phyloP scores from a whole-genome alignment of 1,284 basidiomycete genomes.

The Phylloporus sp. region DNA sequence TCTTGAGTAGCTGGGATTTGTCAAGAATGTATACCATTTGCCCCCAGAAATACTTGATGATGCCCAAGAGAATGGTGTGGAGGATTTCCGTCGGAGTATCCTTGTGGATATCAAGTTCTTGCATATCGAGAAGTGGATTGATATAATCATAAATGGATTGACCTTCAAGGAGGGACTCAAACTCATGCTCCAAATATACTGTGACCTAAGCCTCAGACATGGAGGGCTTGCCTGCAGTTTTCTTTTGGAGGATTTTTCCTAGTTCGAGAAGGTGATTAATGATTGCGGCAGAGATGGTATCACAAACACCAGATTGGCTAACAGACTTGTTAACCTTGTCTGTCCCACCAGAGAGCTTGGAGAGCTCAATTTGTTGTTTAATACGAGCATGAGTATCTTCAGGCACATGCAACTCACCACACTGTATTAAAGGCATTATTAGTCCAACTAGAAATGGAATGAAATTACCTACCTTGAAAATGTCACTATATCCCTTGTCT shows the following conservation, averaged over 20 bases:
- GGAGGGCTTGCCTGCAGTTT: not conserved
- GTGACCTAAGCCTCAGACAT: conserved; percentile 7
- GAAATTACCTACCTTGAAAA: too few species aligned
- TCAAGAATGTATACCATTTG: conserved; percentile 23
- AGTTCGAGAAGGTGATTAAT: conserved; percentile 4
- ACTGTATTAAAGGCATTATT: not conserved
- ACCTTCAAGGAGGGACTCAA: not conserved
- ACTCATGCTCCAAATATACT: not conserved
- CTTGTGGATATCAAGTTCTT: conserved; percentile 8
- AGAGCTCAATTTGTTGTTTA: not conserved
- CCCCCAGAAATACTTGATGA: conserved; percentile 42
- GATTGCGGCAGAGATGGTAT: conserved; percentile 3
- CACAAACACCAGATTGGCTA: conserved; percentile 6
- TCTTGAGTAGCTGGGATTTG: not conserved
- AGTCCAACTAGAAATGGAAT: too few species aligned
- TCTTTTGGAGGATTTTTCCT: conserved; percentile 7
- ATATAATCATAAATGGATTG: conserved; percentile 9
- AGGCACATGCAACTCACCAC: not conserved
- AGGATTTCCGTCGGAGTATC: conserved; percentile 40
- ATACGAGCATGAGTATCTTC: not conserved
- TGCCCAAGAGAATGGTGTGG: conserved; percentile 38
- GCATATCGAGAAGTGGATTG: conserved; percentile 18
- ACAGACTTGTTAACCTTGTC: conserved; percentile 12
- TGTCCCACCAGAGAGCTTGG: not conserved
- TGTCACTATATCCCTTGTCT: too few species aligned